Evolutionary conservation across 805 yeast genomes (phyloP).

Genomic region (Lipomyces orientalis): DNA sequence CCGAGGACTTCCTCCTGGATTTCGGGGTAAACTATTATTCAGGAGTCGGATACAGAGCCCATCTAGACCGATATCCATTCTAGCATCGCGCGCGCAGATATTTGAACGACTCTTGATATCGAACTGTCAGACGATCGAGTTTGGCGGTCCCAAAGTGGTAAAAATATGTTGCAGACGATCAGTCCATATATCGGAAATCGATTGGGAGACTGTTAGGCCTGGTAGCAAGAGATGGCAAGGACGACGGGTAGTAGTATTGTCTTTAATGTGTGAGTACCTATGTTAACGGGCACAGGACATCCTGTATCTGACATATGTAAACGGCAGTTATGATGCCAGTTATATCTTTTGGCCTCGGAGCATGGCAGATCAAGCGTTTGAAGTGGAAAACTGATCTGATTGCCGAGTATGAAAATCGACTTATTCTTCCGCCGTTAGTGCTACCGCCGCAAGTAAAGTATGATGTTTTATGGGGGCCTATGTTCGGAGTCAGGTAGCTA

Average conservation of each 20-base stretch:
- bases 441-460: constrained; percentile 57
- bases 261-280: constrained; percentile 23
- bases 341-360: constrained; percentile 81
- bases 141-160: neutral
- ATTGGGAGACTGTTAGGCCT: constrained; percentile 81
- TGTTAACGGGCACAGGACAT: neutral
- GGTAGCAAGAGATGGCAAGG: constrained; percentile 39
- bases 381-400: constrained; percentile 88
- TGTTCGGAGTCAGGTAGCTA: neutral
- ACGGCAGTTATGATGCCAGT: constrained; percentile 73
- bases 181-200: constrained; percentile 65
- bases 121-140: neutral
- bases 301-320: neutral
- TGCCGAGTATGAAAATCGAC: constrained; percentile 78
- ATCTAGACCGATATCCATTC: neutral
- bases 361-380: constrained; percentile 89
- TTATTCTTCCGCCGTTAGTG: constrained; percentile 73
- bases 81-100: neutral
- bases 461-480: neutral
- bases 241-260: constrained; percentile 14
- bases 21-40: neutral
- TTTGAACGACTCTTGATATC: neutral
- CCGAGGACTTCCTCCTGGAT: neutral
- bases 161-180: neutral
- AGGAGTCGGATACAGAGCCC: neutral